A percentile compares a stretch with the other conserved stretches of the same genome.
Evolutionary conservation across 1,284 basidiomycete genomes (phyloP).

Genomic region (Cutaneotrichosporon spelunceum): DNA sequence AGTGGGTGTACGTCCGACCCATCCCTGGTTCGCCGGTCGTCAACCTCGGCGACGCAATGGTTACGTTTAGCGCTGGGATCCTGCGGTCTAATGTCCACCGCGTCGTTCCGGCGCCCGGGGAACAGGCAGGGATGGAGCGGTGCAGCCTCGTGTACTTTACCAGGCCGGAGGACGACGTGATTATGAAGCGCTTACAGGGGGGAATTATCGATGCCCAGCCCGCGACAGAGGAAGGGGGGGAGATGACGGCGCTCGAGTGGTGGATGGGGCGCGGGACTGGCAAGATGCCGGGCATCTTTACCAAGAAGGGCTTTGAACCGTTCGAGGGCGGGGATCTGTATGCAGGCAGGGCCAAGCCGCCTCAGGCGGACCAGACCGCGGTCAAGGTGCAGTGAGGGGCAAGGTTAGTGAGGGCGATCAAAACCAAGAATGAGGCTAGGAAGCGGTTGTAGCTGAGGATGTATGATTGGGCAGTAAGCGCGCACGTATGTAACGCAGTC

Average conservation of each 20-base stretch:
- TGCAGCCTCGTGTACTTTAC: slow-evolving; percentile 65
- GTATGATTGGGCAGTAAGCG: too few relatives aligned
- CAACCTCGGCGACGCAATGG: slow-evolving; percentile 61
- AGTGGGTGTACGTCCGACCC: slow-evolving; percentile 67
- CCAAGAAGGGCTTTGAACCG: slow-evolving; percentile 27
- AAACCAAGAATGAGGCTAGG: too few relatives aligned
- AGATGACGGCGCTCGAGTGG: slow-evolving; percentile 35
- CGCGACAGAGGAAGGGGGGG: slow-evolving; percentile 11
- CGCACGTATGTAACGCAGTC: too few relatives aligned
- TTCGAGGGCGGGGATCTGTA: slow-evolving; percentile 18
- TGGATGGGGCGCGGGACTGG: slow-evolving; percentile 33
- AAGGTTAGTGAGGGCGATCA: too few relatives aligned
- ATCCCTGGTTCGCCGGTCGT: slow-evolving; percentile 61
- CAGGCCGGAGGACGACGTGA: slow-evolving; percentile 60
- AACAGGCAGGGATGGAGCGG: slow-evolving; percentile 55
- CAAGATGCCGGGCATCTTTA: slow-evolving; percentile 29
- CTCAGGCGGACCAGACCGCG: not conserved
- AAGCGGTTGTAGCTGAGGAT: too few relatives aligned
- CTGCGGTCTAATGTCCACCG: slow-evolving; percentile 47
- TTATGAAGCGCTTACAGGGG: slow-evolving; percentile 34
- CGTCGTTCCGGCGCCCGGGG: slow-evolving; percentile 53
- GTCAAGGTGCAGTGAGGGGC: not conserved
- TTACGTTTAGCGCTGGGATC: slow-evolving; percentile 61
- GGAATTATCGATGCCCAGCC: slow-evolving; percentile 33
- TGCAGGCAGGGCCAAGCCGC: not conserved